phyloP scores from a whole-genome alignment of 2,329 filamentous ascomycete genomes.

The Colletotrichum brevisporum region DNA sequence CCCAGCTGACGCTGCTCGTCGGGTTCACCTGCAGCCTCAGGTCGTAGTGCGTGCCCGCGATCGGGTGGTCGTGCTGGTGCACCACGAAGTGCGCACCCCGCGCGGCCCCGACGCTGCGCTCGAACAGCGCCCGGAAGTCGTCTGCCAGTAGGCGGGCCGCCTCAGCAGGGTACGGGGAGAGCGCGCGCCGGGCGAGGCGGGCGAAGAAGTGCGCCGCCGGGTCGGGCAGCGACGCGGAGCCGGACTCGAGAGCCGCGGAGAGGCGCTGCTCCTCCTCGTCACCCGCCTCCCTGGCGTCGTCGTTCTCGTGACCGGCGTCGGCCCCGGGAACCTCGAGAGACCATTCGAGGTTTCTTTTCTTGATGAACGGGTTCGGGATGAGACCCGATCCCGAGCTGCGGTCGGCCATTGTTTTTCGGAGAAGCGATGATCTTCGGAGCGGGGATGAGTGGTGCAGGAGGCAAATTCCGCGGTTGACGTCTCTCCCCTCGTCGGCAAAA shows the following conservation, averaged over 20 bases:
- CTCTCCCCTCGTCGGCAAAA: not conserved
- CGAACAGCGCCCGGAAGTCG: slow-evolving; percentile 53
- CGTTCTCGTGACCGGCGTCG: not conserved
- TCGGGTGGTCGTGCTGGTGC: slow-evolving; percentile 80
- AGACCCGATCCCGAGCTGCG: slow-evolving; percentile 51
- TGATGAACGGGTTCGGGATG: slow-evolving; percentile 62
- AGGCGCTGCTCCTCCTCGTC: not conserved
- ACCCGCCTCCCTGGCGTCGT: not conserved
- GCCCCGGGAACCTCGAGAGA: slow-evolving; percentile 47
- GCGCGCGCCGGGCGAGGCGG: slow-evolving; percentile 48
- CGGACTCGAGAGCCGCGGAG: slow-evolving; percentile 58
- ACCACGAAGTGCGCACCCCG: slow-evolving; percentile 74
- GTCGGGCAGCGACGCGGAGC: slow-evolving; percentile 52
- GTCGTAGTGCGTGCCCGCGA: slow-evolving; percentile 79
- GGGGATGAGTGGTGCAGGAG: not conserved
- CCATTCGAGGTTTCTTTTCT: slow-evolving; percentile 62
- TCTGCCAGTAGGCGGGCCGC: slow-evolving; percentile 52
- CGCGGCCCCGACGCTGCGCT: slow-evolving; percentile 46
- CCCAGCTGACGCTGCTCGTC: slow-evolving; percentile 75
- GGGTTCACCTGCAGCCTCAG: slow-evolving; percentile 78
- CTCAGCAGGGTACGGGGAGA: slow-evolving; percentile 42
- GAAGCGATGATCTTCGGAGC: no score
- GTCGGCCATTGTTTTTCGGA: slow-evolving; percentile 47
- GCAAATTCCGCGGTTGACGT: not conserved
- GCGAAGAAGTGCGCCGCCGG: slow-evolving; percentile 56